Evolutionary conservation across 805 yeast genomes (phyloP), one percentile per base, ranked within the genome.

Genomic region (Peterozyma xylosa): DNA sequence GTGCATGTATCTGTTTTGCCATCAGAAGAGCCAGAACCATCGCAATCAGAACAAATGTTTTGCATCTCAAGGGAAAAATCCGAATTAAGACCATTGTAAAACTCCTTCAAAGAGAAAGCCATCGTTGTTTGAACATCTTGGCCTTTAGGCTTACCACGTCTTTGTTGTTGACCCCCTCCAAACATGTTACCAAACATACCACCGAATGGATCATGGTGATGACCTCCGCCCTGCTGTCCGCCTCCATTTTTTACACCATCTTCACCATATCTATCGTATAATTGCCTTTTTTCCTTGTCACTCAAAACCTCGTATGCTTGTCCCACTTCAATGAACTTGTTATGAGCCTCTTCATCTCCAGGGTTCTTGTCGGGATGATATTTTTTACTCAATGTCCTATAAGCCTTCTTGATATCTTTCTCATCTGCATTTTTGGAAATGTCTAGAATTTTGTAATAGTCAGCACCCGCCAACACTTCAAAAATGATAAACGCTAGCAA

Each of bases 301-400:
- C 78, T 74, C 48, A 89, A 71, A 11, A 88, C 85, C 44, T 89
- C 96, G 60, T 91, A 91, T 0, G 98, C 98, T 56, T 85, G 95
- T 13, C 96, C 96, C 29, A 93, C 76, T 62, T 89, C 95, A 41
- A 93, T 82, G 60, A 90, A 93, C 63, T 77, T 82, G 41, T 84
- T 82, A 51, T 86, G 89, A 1, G 97, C 96, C 29, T 75, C 83
- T 9, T 86, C 88, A 53, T 82, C 77, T 6, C 82, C 84, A 5
- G 84, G 82, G 59, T 91, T 93, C 66, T 91, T 91, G 63, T 91
- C 99, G 2, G 99, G 99, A 58, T 91, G 99, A 63, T 76, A 88
- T 57, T 86, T 86, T 60, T 87, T 83, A 51, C 90, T 81, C 50
- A 91, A 65, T 45, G 78, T 74, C 51, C 96, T 70, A 60, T 90